A percentile compares a stretch with the other conserved stretches of the same genome.
Conservation (phyloP, 2,329 filamentous ascomycete genomes). For the Cryphonectria radicalis region DNA sequence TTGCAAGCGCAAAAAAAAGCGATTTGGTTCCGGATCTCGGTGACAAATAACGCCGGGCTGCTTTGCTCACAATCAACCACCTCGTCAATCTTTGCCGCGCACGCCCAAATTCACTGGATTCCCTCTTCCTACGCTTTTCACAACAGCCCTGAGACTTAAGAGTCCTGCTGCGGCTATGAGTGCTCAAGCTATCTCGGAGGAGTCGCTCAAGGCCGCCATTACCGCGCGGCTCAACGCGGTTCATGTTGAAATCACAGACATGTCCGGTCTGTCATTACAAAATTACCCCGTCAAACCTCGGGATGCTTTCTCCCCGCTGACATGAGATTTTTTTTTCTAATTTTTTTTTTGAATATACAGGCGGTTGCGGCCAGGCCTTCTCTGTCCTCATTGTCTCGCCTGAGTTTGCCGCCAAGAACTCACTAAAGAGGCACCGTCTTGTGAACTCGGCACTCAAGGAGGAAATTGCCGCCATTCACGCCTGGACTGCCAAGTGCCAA, state of each 20-base stretch:
- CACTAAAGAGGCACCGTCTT: constrained; percentile 77
- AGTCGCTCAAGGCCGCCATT: constrained; percentile 70
- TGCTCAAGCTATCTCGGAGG: constrained; percentile 70
- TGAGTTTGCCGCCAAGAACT: constrained; percentile 71
- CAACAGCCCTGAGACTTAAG: not conserved
- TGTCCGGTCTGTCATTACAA: constrained; percentile 72
- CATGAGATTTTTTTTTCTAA: not conserved
- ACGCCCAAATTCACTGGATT: not conserved
- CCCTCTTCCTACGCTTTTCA: not conserved
- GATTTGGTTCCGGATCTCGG: not conserved
- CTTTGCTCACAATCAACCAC: not conserved
- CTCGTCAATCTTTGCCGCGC: not conserved
- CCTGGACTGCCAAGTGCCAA: constrained; percentile 93
- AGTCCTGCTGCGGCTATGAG: constrained; percentile 47
- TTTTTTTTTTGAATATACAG: constrained; percentile 40
- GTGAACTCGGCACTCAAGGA: constrained; percentile 83
- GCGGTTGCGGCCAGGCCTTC: constrained; percentile 66
- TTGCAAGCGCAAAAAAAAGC: not conserved
- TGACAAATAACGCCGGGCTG: not conserved
- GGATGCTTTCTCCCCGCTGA: not conserved
- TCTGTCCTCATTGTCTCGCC: constrained; percentile 65
- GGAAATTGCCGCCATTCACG: constrained; percentile 90
- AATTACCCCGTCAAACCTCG: not conserved
- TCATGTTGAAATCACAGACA: constrained; percentile 87
- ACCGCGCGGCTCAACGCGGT: constrained; percentile 71